A percentile compares a stretch with the other conserved stretches of the same genome.
Evolutionary conservation across 306 rosid genomes (phyloP).

Genomic region (Dicorynia guianensis): DNA sequence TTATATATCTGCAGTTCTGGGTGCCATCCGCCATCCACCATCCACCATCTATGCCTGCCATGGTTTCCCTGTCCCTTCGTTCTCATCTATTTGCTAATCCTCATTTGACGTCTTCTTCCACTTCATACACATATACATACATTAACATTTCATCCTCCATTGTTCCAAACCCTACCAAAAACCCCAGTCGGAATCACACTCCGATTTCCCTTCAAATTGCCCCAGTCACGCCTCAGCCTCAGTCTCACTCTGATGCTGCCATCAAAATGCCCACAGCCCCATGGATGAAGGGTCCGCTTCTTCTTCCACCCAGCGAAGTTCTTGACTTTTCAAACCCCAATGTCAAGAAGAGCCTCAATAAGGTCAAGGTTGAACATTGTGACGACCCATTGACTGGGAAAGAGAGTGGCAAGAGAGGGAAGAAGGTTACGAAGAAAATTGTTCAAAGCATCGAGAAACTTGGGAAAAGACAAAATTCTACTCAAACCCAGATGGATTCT

Average conservation of each 20-base stretch:
- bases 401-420: constrained; percentile 59
- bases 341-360: constrained; percentile 27
- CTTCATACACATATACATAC: constrained; percentile 36
- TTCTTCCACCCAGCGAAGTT: constrained; percentile 60
- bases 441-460: constrained; percentile 62
- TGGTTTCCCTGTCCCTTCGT: constrained; percentile 48
- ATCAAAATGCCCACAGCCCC: constrained; percentile 76
- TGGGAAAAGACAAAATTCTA: constrained; percentile 31
- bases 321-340: constrained; percentile 53
- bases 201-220: constrained; percentile 40
- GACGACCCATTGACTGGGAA: constrained; percentile 48
- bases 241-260: constrained; percentile 44
- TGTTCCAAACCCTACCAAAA: constrained; percentile 40
- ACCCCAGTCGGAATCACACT: constrained; percentile 28
- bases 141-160: constrained; percentile 52
- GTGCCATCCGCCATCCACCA: neutral
- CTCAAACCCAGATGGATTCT: constrained; percentile 39
- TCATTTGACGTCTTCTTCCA: neutral
- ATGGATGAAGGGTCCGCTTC: constrained; percentile 78
- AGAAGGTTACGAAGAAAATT: constrained; percentile 58
- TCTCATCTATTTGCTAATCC: constrained; percentile 30
- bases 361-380: constrained; percentile 28
- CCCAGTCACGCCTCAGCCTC: constrained; percentile 11
- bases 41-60: constrained; percentile 38
- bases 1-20: neutral